A percentile compares a stretch with the other conserved stretches of the same genome.
phyloP scores from a whole-genome alignment of 2,329 filamentous ascomycete species.

The Orbilia javanica region DNA sequence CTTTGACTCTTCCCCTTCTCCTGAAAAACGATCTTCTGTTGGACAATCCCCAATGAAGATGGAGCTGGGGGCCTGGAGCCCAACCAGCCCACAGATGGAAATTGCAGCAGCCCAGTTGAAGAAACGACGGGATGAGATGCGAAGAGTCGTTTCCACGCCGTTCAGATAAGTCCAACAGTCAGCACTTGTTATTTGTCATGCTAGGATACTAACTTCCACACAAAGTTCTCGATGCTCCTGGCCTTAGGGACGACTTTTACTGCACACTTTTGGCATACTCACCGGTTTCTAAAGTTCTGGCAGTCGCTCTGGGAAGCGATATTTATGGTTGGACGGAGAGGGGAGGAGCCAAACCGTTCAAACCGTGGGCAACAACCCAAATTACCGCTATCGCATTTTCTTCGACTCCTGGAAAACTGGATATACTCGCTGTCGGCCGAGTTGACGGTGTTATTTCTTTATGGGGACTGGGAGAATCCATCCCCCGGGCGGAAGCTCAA shows the following conservation, averaged over 20 bases:
- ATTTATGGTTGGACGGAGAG: constrained; percentile 92
- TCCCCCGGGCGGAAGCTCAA: constrained; percentile 78
- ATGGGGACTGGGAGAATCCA: constrained; percentile 79
- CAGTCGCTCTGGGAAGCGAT: constrained; percentile 81
- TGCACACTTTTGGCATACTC: constrained; percentile 92
- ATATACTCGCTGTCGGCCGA: constrained; percentile 86
- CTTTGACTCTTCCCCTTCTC: constrained; percentile 65
- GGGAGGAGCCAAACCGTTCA: constrained; percentile 73
- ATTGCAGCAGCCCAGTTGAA: constrained; percentile 38
- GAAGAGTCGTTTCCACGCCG: constrained; percentile 76
- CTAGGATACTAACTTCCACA: constrained; percentile 63
- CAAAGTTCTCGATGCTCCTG: constrained; percentile 87
- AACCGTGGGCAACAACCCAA: constrained; percentile 70
- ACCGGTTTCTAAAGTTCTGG: constrained; percentile 78
- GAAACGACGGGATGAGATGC: constrained; percentile 63
- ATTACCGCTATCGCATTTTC: constrained; percentile 93
- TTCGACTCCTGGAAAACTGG: constrained; percentile 78
- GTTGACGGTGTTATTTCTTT: constrained; percentile 81
- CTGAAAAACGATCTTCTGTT: constrained; percentile 64
- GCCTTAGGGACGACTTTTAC: constrained; percentile 94
- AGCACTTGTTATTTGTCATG: constrained; percentile 62
- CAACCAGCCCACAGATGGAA: constrained; percentile 55
- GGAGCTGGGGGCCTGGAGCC: constrained; percentile 42
- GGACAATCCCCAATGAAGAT: constrained; percentile 59
- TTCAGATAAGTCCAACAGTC: constrained; percentile 70